Evolutionary conservation across 2,329 filamentous ascomycete species (phyloP), one percentile per base, ranked within the genome.

Genomic region (Epichloe gansuensis): DNA sequence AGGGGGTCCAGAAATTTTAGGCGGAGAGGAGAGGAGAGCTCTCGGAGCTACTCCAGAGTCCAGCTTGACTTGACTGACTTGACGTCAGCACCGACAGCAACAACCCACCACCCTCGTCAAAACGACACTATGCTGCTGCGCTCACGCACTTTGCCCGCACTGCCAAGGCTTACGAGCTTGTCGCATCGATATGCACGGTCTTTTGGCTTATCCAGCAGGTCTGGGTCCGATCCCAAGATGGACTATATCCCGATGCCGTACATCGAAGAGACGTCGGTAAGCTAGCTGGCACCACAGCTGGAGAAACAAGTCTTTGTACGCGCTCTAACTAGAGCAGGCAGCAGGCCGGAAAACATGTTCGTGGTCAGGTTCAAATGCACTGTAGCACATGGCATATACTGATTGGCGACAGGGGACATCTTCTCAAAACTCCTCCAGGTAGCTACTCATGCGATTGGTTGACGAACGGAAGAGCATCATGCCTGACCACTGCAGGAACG

Each of bases 391-490:
- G n/a, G 17, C 49, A 53, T 27, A 51, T 54, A 45, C 54, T 61
- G 56, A 57, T 59, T 40, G 35, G 39, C 51, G 21, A n/a, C 64
- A 86, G 86, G 86, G 70, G 86, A 90, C 64, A 89, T 90, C 58
- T 90, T 90, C 68, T 89, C 85, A 21, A 84, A 88, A 63, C 73
- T 90, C 5, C 70, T 90, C 17, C 85, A 89, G 72, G 84, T 86
- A 71, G 6, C 34, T 15, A 21, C 27, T 9, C 9, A n/a, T 6
- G 23, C 43, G 27, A 44, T 9, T 21, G 4, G 11, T 49, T 35
- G n/a, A 47, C 49, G 9, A 25, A 36, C n/a, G 31, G 15, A 15
- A 15, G 34, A 49, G 36, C 39, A 15, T 17, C 21, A 49, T 49
- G 8, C 47, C 56, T 62, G 44, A 64, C 51, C 34, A 6, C 4